Conservation (phyloP, 2,329 filamentous ascomycete species). For the Neobulgaria alba region DNA sequence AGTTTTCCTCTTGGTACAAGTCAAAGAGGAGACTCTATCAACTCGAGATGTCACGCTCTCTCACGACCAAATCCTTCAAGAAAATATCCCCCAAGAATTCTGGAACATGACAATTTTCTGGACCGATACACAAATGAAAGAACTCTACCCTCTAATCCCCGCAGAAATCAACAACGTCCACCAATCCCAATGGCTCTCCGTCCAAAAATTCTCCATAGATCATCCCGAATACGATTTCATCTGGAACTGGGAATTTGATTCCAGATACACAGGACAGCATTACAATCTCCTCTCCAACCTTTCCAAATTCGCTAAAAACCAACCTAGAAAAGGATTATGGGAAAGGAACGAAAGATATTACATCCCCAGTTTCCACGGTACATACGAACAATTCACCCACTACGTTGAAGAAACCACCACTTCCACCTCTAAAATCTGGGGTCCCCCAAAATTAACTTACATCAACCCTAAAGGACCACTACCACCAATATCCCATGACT, state of each 20-base stretch:
- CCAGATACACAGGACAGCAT: slow-evolving; percentile 70
- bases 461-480: slow-evolving; percentile 52
- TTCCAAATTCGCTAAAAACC: slow-evolving; percentile 51
- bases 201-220: slow-evolving; percentile 67
- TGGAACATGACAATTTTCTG: slow-evolving; percentile 63
- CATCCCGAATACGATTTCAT: slow-evolving; percentile 66
- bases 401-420: slow-evolving; percentile 38
- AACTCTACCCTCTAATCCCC: slow-evolving; percentile 68
- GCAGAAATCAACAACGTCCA: slow-evolving; percentile 31
- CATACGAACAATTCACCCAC: slow-evolving; percentile 58
- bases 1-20: slow-evolving; percentile 71
- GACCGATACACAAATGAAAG: slow-evolving; percentile 65
- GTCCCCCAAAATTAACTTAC: slow-evolving; percentile 49
- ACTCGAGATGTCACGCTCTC: slow-evolving; percentile 50
- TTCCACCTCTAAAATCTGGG: too few relatives aligned
- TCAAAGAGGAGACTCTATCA: slow-evolving; percentile 55
- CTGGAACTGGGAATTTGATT: slow-evolving; percentile 66
- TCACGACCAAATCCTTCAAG: slow-evolving; percentile 52
- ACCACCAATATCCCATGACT: slow-evolving; percentile 54
- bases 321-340: slow-evolving; percentile 66
- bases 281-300: slow-evolving; percentile 69
- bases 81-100: slow-evolving; percentile 62
- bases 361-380: slow-evolving; percentile 59
- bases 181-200: slow-evolving; percentile 41
- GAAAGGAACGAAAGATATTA: slow-evolving; percentile 67